Evolutionary conservation across 345 rosid genomes (phyloP).

Genomic region (Rhodamnia argentea): DNA sequence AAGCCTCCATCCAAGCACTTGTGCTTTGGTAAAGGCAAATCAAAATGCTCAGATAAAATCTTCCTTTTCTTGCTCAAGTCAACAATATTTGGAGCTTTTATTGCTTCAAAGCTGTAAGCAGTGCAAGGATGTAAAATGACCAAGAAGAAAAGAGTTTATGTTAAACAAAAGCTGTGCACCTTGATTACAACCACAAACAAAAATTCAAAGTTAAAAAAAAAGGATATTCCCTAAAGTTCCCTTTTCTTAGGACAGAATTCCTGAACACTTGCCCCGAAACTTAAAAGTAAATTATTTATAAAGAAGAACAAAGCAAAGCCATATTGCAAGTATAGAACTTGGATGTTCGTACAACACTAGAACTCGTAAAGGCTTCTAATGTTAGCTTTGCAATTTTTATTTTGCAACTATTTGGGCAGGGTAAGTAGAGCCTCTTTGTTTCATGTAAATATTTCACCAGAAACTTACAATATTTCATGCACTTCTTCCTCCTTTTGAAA

Average conservation of each 20-base stretch:
- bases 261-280: background rate
- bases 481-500: background rate
- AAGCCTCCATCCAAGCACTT: constrained; percentile 25
- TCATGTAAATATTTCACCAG: background rate
- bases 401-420: background rate
- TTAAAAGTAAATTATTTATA: background rate
- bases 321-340: background rate
- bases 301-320: background rate
- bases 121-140: background rate
- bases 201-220: background rate
- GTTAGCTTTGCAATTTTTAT: background rate
- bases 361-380: background rate
- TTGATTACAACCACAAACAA: background rate
- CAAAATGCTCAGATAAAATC: constrained; percentile 29
- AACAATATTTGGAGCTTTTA: background rate
- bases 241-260: background rate
- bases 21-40: constrained; percentile 44
- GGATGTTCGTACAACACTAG: background rate
- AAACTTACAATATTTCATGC: background rate
- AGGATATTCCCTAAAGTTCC: background rate
- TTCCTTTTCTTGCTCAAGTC: constrained; percentile 47
- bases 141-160: background rate
- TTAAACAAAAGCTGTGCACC: background rate
- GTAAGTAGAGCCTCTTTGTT: background rate
- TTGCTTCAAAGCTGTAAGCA: constrained; percentile 10